Percentiles rank a stretch among this genome's conserved stretches.
These are phyloP conservation scores for Blastomyces gilchristii DNA, from an alignment of 2,329 filamentous ascomycete species.

Conservation along the genomic window DNA sequence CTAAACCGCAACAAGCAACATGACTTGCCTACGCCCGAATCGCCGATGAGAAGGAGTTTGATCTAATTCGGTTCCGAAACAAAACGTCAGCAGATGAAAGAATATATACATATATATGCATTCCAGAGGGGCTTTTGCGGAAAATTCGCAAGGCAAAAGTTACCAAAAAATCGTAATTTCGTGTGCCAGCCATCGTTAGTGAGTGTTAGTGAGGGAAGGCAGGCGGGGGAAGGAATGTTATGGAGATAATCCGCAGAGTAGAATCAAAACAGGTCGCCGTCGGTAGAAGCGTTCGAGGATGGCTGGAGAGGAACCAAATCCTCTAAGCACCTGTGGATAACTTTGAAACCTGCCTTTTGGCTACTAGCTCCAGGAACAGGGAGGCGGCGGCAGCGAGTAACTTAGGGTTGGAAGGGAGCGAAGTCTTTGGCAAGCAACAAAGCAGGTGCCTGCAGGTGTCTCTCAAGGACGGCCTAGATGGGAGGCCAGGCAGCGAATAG, in stretches of 20 bases:
- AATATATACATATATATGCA: too few relatives aligned
- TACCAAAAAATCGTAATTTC: conserved; percentile 99
- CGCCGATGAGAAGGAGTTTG: conserved; percentile 91
- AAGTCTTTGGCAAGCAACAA: not conserved
- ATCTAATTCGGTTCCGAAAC: conserved; percentile 49
- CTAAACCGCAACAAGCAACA: conserved; percentile 95
- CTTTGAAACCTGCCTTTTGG: not conserved
- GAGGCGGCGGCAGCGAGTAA: not conserved
- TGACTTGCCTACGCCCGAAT: conserved; percentile 93
- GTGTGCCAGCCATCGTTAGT: conserved; percentile 72
- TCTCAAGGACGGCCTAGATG: not conserved
- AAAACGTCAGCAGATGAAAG: conserved; percentile 11
- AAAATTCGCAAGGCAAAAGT: conserved; percentile 26
- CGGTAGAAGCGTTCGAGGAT: not conserved
- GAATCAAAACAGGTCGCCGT: not conserved
- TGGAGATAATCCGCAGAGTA: not conserved
- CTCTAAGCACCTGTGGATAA: not conserved
- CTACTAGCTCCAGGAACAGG: not conserved
- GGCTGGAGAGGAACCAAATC: not conserved
- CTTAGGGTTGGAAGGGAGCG: not conserved
- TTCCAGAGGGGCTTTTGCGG: not conserved
- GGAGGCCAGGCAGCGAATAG: not conserved
- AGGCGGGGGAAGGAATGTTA: not conserved
- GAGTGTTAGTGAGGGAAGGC: not conserved
- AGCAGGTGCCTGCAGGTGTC: not conserved